A percentile compares a stretch with the other conserved stretches of the same genome.
These are phyloP conservation scores for Cladophialophora immunda DNA, from an alignment of 2,329 filamentous ascomycete genomes.

Conservation along the genomic window DNA sequence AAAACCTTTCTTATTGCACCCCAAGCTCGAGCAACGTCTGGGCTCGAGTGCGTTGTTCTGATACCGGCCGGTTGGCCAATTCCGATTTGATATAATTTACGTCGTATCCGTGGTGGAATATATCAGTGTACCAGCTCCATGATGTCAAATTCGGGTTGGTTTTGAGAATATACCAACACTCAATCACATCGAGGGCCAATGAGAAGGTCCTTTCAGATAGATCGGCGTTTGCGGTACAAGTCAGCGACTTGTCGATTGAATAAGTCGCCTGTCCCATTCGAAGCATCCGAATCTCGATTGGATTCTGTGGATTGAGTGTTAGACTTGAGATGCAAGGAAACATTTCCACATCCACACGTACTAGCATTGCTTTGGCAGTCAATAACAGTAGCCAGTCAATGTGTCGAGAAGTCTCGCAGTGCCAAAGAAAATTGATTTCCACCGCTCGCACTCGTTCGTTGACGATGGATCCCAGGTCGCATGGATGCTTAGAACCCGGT, in stretches of 20 bases:
- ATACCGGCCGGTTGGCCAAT: background rate
- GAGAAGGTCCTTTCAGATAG: background rate
- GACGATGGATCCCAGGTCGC: background rate
- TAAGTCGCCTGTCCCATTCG: background rate
- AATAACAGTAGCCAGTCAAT: background rate
- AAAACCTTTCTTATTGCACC: background rate
- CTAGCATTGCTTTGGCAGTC: background rate
- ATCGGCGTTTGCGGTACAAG: background rate
- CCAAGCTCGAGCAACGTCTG: background rate
- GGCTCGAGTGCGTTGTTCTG: background rate
- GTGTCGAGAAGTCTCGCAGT: background rate
- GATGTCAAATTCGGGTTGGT: background rate
- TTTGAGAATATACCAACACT: background rate
- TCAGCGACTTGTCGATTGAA: background rate
- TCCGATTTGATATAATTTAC: background rate
- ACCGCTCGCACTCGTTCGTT: background rate
- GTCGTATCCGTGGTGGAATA: background rate
- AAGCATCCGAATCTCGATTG: background rate
- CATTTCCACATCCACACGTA: background rate
- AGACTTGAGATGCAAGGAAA: background rate
- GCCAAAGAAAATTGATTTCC: background rate
- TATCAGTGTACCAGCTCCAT: background rate
- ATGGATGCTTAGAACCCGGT: background rate
- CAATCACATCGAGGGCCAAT: background rate
- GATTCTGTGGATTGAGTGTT: background rate